Evolutionary conservation across 495 filamentous ascomycete species (phyloP).

Genomic region (Lophiotrema nucula): DNA sequence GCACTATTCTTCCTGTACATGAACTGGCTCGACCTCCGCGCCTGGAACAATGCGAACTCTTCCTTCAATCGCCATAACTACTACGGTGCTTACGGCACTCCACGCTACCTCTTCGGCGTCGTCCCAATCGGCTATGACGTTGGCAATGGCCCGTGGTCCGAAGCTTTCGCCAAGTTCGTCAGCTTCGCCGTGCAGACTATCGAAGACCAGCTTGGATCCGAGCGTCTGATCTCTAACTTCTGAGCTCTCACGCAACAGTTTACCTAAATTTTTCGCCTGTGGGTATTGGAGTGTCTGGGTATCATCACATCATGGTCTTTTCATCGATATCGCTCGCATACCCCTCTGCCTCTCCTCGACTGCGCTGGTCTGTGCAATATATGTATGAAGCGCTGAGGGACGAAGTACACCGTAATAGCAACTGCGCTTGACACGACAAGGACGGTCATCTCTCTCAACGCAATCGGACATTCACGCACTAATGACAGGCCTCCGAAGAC

Average conservation of each 20-base stretch:
- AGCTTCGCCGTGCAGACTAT: neutral
- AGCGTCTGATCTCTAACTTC: neutral
- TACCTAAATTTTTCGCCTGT: neutral
- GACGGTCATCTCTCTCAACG: too few species aligned
- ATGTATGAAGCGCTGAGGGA: too few species aligned
- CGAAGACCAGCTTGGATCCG: neutral
- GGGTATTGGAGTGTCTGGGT: neutral
- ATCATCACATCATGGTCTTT: neutral
- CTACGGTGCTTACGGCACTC: neutral
- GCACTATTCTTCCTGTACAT: neutral
- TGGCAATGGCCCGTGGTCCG: neutral
- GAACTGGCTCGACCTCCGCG: neutral
- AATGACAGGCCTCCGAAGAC: too few species aligned
- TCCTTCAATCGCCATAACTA: neutral
- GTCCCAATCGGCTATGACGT: neutral
- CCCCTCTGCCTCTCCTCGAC: too few species aligned
- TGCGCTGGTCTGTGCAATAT: too few species aligned
- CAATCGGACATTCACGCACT: too few species aligned
- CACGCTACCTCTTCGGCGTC: slow-evolving; percentile 8
- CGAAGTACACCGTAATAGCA: too few species aligned
- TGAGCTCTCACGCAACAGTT: neutral
- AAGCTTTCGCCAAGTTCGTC: neutral
- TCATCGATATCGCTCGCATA: neutral
- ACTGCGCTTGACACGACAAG: too few species aligned
- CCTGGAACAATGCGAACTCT: too few species aligned